These are phyloP conservation scores for Pseudogymnoascus sp. DNA, from an alignment of 2,329 filamentous ascomycete species.

Conservation along the genomic window DNA sequence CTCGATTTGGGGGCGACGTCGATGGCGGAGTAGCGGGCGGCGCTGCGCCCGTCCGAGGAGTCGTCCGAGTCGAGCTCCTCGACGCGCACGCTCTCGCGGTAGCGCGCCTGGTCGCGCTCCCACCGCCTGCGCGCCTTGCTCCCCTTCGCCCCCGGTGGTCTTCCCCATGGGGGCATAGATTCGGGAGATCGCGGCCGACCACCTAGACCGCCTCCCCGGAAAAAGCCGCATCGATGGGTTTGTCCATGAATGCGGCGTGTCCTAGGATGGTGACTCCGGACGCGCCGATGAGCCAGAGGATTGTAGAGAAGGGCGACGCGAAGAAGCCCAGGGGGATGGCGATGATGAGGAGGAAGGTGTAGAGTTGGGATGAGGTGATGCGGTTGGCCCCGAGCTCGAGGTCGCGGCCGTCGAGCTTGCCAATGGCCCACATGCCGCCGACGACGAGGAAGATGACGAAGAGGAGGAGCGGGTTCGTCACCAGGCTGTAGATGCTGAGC, in stretches of 20 bases:
- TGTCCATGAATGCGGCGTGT: conserved; percentile 93
- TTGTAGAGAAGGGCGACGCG: conserved; percentile 74
- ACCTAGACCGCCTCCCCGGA: conserved; percentile 99
- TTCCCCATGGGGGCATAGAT: conserved; percentile 94
- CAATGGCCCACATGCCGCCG: conserved; percentile 82
- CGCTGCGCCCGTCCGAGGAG: conserved; percentile 44
- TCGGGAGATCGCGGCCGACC: conserved; percentile 99
- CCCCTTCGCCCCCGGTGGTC: conserved; percentile 88
- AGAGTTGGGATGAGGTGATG: conserved; percentile 86
- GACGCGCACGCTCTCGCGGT: conserved; percentile 42
- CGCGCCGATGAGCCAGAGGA: conserved; percentile 93
- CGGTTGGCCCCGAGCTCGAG: conserved; percentile 76
- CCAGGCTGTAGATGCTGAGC: conserved; percentile 89
- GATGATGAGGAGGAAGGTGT: conserved; percentile 77
- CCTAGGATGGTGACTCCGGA: conserved; percentile 89
- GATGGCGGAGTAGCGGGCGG: conserved; percentile 52
- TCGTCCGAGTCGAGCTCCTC: conserved; percentile 60
- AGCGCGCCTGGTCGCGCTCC: conserved; percentile 42
- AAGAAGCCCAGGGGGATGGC: conserved; percentile 78
- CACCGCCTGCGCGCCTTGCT: conserved; percentile 50
- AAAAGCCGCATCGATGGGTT: conserved; percentile 99
- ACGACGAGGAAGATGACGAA: conserved; percentile 89
- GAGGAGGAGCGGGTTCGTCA: conserved; percentile 78
- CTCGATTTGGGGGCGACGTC: conserved; percentile 40
- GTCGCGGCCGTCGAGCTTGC: conserved; percentile 81